Conservation (phyloP, 2,329 filamentous ascomycete species). For the Microcera coccophila region DNA sequence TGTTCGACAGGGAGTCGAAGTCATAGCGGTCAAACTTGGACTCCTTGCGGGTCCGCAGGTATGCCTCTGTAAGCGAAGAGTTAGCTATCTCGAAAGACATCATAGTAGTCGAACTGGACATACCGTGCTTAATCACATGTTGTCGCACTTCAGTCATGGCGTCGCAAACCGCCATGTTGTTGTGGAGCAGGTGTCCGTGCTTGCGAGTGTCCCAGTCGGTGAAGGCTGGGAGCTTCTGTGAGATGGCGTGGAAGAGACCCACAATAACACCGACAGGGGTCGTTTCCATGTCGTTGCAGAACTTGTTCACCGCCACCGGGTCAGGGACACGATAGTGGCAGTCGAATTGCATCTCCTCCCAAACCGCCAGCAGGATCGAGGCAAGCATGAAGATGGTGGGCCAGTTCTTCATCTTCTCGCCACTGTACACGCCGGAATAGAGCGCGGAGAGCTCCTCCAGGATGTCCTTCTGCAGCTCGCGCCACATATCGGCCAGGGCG, state of each 20-base stretch:
- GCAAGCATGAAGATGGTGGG: slow-evolving; percentile 97
- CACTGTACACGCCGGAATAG: slow-evolving; percentile 97
- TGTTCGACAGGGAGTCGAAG: slow-evolving; percentile 94
- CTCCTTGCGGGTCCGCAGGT: slow-evolving; percentile 74
- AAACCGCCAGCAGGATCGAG: slow-evolving; percentile 86
- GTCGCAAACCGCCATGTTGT: slow-evolving; percentile 87
- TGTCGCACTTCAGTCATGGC: slow-evolving; percentile 93
- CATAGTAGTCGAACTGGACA: slow-evolving; percentile 35
- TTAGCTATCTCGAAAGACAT: slow-evolving; percentile 17
- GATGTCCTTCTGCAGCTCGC: slow-evolving; percentile 92
- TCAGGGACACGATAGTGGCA: slow-evolving; percentile 93
- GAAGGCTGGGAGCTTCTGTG: slow-evolving; percentile 88
- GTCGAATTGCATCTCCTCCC: slow-evolving; percentile 99
- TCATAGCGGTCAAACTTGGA: slow-evolving; percentile 85
- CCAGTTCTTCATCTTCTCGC: slow-evolving; percentile 98
- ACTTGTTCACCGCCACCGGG: slow-evolving; percentile 79
- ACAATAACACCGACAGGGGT: slow-evolving; percentile 95
- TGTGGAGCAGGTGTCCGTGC: slow-evolving; percentile 86
- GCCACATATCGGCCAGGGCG: slow-evolving; percentile 96
- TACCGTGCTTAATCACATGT: slow-evolving; percentile 92
- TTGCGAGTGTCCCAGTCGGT: slow-evolving; percentile 91
- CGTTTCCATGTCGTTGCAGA: slow-evolving; percentile 95
- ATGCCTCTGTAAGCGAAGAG: slow-evolving; percentile 61
- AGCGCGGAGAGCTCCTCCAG: slow-evolving; percentile 87
- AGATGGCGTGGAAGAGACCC: slow-evolving; percentile 95